Evolutionary conservation across 148 eudicot genomes (phyloP).

Genomic region (Rhododendron molle): DNA sequence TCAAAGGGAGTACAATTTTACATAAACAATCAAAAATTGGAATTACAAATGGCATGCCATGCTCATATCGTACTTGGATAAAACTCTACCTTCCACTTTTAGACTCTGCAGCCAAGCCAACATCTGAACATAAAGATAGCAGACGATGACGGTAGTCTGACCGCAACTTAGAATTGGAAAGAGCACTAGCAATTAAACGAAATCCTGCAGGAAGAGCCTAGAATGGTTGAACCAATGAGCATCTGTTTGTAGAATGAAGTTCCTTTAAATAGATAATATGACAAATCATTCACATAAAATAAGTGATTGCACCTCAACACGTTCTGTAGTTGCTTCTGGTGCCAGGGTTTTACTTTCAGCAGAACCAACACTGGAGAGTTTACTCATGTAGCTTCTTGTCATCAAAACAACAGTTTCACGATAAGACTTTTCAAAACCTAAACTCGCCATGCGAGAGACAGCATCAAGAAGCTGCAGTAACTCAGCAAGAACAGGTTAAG

Average conservation of each 20-base stretch:
- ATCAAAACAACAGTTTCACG: slow-evolving; percentile 94
- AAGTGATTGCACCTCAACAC: slow-evolving; percentile 73
- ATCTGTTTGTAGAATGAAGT: slow-evolving; percentile 17
- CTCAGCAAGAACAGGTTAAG: slow-evolving; percentile 27
- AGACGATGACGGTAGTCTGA: slow-evolving; percentile 88
- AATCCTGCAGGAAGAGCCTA: slow-evolving; percentile 99
- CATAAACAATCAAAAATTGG: not conserved
- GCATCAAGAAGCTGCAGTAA: slow-evolving; percentile 97
- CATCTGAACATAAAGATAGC: slow-evolving; percentile 94
- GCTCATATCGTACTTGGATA: not conserved
- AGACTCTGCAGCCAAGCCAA: slow-evolving; percentile 98
- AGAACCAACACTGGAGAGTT: slow-evolving; percentile 79
- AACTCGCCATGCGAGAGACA: slow-evolving; percentile 87
- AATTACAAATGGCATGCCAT: not conserved
- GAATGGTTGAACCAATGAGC: slow-evolving; percentile 64
- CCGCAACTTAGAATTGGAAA: slow-evolving; percentile 59
- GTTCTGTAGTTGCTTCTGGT: slow-evolving; percentile 92
- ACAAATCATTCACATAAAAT: slow-evolving; percentile 1
- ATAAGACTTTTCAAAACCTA: slow-evolving; percentile 96
- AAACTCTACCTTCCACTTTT: slow-evolving; percentile 82
- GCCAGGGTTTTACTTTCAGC: slow-evolving; percentile 84
- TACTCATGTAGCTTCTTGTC: slow-evolving; percentile 84
- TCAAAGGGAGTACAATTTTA: not conserved
- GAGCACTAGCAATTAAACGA: slow-evolving; percentile 68
- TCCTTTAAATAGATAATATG: slow-evolving; percentile 7